Evolutionary conservation across 2,329 filamentous ascomycete genomes (phyloP), one percentile per base, ranked within the genome.

Genomic region (Neoascochyta sp.): DNA sequence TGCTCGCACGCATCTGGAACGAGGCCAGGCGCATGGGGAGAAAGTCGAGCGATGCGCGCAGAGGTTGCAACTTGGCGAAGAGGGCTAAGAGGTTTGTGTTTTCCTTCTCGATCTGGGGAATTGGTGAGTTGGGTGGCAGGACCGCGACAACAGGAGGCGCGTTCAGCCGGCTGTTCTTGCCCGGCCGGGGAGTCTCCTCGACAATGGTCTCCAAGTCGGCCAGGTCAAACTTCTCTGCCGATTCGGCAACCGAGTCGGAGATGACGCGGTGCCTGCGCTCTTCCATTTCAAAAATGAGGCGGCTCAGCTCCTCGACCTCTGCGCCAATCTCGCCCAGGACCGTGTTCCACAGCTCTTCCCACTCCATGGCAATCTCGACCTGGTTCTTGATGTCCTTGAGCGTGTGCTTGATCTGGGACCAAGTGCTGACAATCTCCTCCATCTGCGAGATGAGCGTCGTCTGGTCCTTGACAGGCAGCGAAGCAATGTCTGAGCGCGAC

Each of bases 341-440:
- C 43, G 77, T 86, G 50, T 87, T 87, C 90, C 92, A 96, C 19
- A 98, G 72, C 65, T 96, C 89, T 62, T 95, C 89, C 90, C 90
- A 98, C 57, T 98, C 92, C 88, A 96, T 94, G 25, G 92, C 92
- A 36, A 95, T 80, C 63, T 96, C 92, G 11, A 98, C 90, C 56
- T 96, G 90, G 26, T 77, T 77, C 59, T 94, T 94, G 33, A 95
- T 83, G 15, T 68, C 81, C 42, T 83, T 83, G 28, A 98, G 68
- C 1, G 83, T 82, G 22, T 70, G 72, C 50, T 87, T 84, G 50
- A 95, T 90, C 45, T 81, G 80, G 24, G 79, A 74, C 92, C 92
- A 98, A 52, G 89, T 86, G 19, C 73, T 73, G 39, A 95, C 70
- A 36, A 95, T 92, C 12, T 74, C 72, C 52, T 96, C 90, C 84